These are phyloP conservation scores for Mycena albidolilacea DNA, from an alignment of 768 basidiomycete species.

Conservation along the genomic window DNA sequence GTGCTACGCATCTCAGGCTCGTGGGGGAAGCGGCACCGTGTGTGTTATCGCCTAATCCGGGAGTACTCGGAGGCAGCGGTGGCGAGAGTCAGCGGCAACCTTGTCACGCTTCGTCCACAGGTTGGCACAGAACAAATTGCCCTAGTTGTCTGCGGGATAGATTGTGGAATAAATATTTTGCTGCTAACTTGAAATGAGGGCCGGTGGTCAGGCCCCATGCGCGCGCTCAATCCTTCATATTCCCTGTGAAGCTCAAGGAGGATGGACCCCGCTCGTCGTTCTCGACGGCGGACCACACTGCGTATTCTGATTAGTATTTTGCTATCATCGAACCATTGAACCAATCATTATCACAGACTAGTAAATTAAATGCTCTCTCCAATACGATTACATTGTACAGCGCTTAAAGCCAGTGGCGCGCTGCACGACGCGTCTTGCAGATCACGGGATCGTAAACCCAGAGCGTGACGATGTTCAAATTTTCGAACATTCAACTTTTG, in stretches of 20 bases:
- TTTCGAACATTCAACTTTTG: too few relatives aligned
- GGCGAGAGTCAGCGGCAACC: too few relatives aligned
- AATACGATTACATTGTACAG: neutral
- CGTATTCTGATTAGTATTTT: constrained; percentile 20
- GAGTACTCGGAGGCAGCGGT: too few relatives aligned
- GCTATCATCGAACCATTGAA: neutral
- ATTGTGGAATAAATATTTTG: neutral
- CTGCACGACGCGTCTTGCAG: neutral
- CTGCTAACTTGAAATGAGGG: constrained; percentile 20
- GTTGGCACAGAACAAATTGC: too few relatives aligned
- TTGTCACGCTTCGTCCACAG: too few relatives aligned
- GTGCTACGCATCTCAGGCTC: too few relatives aligned
- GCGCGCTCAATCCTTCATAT: constrained; percentile 27
- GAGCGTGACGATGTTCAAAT: too few relatives aligned
- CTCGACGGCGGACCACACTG: neutral
- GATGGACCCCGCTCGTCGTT: constrained; percentile 32
- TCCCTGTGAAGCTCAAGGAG: constrained; percentile 37
- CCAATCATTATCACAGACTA: constrained; percentile 13
- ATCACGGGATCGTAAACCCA: too few relatives aligned
- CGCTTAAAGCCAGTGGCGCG: neutral
- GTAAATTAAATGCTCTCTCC: neutral
- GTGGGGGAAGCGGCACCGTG: too few relatives aligned
- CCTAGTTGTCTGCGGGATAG: too few relatives aligned
- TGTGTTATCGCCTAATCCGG: too few relatives aligned
- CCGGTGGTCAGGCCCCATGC: constrained; percentile 21